Evolutionary conservation across 441 rosid genomes (phyloP).

Genomic region (Lepidium campestre): DNA sequence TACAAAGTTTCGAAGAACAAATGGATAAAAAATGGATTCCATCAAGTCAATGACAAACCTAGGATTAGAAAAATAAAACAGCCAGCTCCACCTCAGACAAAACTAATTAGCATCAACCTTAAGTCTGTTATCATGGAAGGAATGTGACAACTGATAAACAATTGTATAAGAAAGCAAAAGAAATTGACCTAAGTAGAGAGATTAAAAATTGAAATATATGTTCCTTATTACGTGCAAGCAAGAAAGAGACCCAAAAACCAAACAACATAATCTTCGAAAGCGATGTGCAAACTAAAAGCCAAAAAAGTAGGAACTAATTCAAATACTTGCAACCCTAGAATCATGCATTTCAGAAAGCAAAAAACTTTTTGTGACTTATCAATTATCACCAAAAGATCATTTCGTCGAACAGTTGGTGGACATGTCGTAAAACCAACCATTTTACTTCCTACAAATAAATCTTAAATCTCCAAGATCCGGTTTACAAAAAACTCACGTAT

Average conservation of each 20-base stretch:
- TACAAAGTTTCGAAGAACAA: too few species aligned
- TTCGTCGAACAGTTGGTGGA: not conserved
- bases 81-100: conserved; percentile 19
- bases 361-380: not conserved
- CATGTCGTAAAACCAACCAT: not conserved
- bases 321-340: not conserved
- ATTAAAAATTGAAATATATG: not conserved
- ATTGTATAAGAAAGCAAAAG: not conserved
- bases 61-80: conserved; percentile 1
- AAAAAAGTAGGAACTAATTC: not conserved
- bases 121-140: not conserved
- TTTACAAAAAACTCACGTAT: not conserved
- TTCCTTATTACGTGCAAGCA: not conserved
- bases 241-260: not conserved
- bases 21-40: not conserved
- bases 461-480: not conserved
- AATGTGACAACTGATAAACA: conserved; percentile 11
- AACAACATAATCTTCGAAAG: not conserved
- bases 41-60: conserved; percentile 18
- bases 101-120: conserved; percentile 18
- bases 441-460: too few species aligned
- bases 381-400: not conserved
- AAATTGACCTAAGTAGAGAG: conserved; percentile 1
- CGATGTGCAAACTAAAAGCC: not conserved
- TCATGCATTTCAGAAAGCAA: not conserved